These are phyloP conservation scores for Solanum okadae DNA, from an alignment of 257 asterid species.

Conservation along the genomic window DNA sequence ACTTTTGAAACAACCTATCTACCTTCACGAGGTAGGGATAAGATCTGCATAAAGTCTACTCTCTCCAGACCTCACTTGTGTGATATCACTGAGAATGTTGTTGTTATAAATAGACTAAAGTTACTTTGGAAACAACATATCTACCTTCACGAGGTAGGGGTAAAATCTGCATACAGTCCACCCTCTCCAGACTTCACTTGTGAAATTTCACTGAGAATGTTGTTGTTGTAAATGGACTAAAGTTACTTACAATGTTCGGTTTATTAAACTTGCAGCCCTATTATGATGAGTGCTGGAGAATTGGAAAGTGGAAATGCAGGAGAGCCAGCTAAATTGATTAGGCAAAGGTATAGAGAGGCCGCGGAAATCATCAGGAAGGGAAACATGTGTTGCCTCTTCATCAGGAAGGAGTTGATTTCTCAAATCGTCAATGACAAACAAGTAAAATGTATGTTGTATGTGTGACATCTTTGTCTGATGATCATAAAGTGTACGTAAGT, in stretches of 20 bases:
- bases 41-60: not conserved
- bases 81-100: not conserved
- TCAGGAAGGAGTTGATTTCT: not conserved
- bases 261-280: conserved; percentile 16
- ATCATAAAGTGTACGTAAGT: not conserved
- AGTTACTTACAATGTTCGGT: not conserved
- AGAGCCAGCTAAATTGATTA: conserved; percentile 35
- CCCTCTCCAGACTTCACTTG: fast-evolving
- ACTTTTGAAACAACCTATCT: not conserved
- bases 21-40: not conserved
- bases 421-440: too few species aligned
- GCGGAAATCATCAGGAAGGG: conserved; percentile 33
- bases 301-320: conserved; percentile 43
- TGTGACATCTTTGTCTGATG: not conserved
- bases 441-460: too few species aligned
- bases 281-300: conserved; percentile 48
- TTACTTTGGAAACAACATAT: not conserved
- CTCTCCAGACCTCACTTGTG: not conserved
- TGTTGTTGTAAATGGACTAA: not conserved
- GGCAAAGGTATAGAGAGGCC: conserved; percentile 45
- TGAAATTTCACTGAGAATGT: not conserved
- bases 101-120: not conserved
- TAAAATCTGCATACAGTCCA: too few species aligned
- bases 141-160: not conserved
- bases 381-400: conserved; percentile 37